A percentile compares a stretch with the other conserved stretches of the same genome.
These are phyloP conservation scores for Chrysanthemum seticuspe DNA, from an alignment of 129 eudicot genomes.

Conservation along the genomic window DNA sequence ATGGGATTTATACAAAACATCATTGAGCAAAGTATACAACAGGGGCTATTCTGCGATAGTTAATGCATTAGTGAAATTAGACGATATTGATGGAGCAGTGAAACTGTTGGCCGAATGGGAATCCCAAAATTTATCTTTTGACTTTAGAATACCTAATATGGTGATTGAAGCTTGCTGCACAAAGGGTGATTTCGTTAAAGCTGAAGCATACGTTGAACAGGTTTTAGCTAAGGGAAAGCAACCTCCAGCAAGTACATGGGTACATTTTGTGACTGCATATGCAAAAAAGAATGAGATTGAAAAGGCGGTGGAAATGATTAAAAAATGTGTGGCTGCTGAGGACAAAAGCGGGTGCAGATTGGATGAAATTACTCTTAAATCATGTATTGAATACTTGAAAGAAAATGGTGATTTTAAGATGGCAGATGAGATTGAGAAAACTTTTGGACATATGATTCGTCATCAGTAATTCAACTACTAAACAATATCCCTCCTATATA, in stretches of 20 bases:
- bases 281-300: conserved; percentile 32
- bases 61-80: conserved; percentile 49
- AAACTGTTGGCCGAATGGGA: conserved; percentile 63
- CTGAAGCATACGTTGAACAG: conserved; percentile 48
- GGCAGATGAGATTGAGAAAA: conserved; percentile 25
- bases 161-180: conserved; percentile 42
- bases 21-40: conserved; percentile 39
- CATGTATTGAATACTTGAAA: conserved; percentile 42
- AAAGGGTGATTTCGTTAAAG: conserved; percentile 45
- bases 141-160: conserved; percentile 51
- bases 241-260: conserved; percentile 49
- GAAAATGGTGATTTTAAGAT: conserved; percentile 28
- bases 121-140: conserved; percentile 34
- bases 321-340: conserved; percentile 30
- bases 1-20: conserved; percentile 47
- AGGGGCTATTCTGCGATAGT: conserved; percentile 49
- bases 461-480: conserved; percentile 23
- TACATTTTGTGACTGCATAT: conserved; percentile 44
- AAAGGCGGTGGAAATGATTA: conserved; percentile 49
- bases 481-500: conserved; percentile 21
- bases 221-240: conserved; percentile 39
- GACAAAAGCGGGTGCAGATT: conserved; percentile 24
- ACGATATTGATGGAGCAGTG: conserved; percentile 63
- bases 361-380: conserved; percentile 23
- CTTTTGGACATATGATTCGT: no score